Base-by-base conservation (phyloP, 2,329 filamentous ascomycete species). In the Ceratocystis smalleyi region DNA sequence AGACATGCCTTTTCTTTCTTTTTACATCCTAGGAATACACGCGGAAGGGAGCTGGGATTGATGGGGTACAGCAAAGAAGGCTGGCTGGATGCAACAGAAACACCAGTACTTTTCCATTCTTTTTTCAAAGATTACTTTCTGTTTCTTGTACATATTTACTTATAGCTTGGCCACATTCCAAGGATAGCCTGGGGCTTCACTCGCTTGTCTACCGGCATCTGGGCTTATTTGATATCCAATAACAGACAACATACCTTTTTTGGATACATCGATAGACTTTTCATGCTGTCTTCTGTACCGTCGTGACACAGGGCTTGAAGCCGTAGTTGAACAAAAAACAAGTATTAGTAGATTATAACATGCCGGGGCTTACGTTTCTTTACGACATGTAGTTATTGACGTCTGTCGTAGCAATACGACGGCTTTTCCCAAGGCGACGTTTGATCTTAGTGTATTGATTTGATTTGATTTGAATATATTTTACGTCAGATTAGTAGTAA, bases 141-240 rank as follows among this genome's bases (percentile, higher is more conserved):
- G 8, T 57, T 57, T 57, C 27, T 10, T 61, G 45, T 47, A 61
- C 30, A 61, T 47, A 47, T 35, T 45, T 19, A 32, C 12, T 12
- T 12, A 49, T 49, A 49, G 59, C 43, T 61, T 61, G 19, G 43
- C 40, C 59, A 32, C 15, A 12, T 61, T 35, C 10, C 2, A 61
- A 45, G 45, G 43, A 61, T 61, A 15, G 43, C 27, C 32, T 5
- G n/a, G 43, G 59, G 32, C 45, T 45, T 49, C 59, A 61, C 43
- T 61, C 43, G 43, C 43, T 61, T 47, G 59, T 32, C 45, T 40
- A 12, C 32, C 43, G 15, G 10, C 59, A 32, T 61, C 43, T 61
- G 59, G 59, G 59, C 43, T 22, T 61, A 27, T 47, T 32, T 27
- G n/a, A 57, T 57, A 35, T 57, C 54, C 59, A 61, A 61, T 32